Conservation (phyloP, 257 asterid genomes). For the Parsonsia alboflavescens region DNA sequence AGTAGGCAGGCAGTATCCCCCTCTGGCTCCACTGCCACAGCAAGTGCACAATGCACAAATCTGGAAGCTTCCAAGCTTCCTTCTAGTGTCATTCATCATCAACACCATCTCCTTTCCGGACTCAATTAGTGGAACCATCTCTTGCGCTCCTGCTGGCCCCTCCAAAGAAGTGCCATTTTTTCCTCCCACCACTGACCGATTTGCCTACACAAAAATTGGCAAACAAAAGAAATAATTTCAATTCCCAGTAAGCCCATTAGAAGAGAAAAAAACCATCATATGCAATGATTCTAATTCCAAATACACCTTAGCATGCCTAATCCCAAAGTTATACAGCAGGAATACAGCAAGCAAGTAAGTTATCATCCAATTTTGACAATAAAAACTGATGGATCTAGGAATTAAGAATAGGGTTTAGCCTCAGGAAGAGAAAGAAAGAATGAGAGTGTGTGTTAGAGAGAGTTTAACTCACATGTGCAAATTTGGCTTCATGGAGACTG, state of each 20-base stretch:
- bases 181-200: constrained; percentile 17
- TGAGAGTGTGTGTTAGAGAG: not conserved
- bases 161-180: constrained; percentile 21
- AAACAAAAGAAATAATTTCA: not conserved
- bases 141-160: constrained; percentile 9
- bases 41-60: constrained; percentile 78
- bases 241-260: not conserved
- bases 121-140: constrained; percentile 58
- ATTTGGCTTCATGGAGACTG: constrained; percentile 24
- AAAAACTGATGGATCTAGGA: constrained; percentile 33
- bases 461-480: constrained; percentile 37
- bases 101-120: constrained; percentile 46
- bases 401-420: not conserved
- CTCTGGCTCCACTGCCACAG: constrained; percentile 50
- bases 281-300: constrained; percentile 10
- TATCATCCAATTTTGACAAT: not conserved
- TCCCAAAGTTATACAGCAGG: not conserved
- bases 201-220: constrained; percentile 33
- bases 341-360: not conserved
- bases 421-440: not conserved
- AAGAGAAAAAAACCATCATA: not conserved
- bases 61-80: constrained; percentile 70
- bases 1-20: constrained; percentile 53
- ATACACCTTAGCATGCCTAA: not conserved
- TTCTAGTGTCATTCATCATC: constrained; percentile 53